A percentile compares a stretch with the other conserved stretches of the same genome.
phyloP scores from a whole-genome alignment of 108 stramenopile genomes.

The Cyclostephanos tholiformis region DNA sequence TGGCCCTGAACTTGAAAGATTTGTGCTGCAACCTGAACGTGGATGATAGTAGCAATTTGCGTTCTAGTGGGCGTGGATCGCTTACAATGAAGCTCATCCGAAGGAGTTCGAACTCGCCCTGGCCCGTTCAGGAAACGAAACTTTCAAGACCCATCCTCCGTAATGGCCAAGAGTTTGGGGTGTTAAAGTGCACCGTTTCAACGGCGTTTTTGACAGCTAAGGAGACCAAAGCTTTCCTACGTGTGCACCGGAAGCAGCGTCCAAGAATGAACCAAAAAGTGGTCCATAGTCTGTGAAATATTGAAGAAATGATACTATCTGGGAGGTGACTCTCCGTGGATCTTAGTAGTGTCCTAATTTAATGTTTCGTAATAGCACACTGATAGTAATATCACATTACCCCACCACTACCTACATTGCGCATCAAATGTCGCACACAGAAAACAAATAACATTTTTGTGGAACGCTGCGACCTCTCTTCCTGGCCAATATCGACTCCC shows the following conservation, averaged over 20 bases:
- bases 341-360: too few species aligned
- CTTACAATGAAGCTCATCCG: too few species aligned
- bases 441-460: neutral
- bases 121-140: conserved; percentile 20
- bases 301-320: too few species aligned
- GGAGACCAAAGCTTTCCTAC: conserved; percentile 35
- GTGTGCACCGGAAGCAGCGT: conserved; percentile 2
- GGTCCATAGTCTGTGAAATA: neutral
- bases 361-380: too few species aligned
- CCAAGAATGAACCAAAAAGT: neutral
- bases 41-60: neutral
- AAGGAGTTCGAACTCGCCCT: too few species aligned
- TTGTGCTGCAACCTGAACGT: conserved; percentile 40
- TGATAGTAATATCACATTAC: too few species aligned
- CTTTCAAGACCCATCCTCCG: conserved; percentile 36
- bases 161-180: conserved; percentile 45
- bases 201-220: conserved; percentile 32
- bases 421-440: too few species aligned
- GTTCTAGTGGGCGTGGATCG: neutral
- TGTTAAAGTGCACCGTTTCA: conserved; percentile 37
- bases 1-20: conserved; percentile 53
- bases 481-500: neutral
- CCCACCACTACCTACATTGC: too few species aligned
- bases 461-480: neutral
- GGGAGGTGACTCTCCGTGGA: too few species aligned